Base-by-base conservation (phyloP, 139 green algal genomes). In the Picochlorum sp. region DNA sequence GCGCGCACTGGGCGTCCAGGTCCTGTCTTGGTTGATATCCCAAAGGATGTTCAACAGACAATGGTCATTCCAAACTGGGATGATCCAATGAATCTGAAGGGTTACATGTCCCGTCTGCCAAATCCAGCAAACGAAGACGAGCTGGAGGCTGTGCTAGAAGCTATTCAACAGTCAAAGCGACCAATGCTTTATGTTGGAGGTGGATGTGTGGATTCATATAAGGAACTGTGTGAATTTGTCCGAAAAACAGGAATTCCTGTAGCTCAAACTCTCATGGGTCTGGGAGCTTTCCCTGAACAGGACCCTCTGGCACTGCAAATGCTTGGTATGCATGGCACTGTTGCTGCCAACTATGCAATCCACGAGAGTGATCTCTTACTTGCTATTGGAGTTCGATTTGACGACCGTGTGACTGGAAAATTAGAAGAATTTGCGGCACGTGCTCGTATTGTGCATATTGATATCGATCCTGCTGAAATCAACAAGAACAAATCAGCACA, bases 391-490 rank as follows among this genome's bases (percentile, higher is more conserved):
- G 93, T 97, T 59, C 81, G 93, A n/a, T 99, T 99, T 72, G 93
- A 99, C 56, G 93, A 99, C 75, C 91, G 93, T 39, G 93, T 99
- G 37, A 99, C 93, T 0, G 76, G 91, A 65, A 96, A 95, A 81
- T 81, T 99, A 45, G 92, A 98, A 63, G 68, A 79, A 7, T 99
- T 99, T 77, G 93, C 93, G 0, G 65, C 75, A 31, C 78, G 76
- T 25, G 77, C 93, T 9, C 77, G 76, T 62, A 96, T 99, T 67
- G 83, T 98, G 56, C 93, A 99, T 78, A 85, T 99, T 35, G 93
- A 99, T 71, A 94, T 99, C 54, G 93, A 99, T 76, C 81, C 93
- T 1, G 93, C 93, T 3, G 91, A 99, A 81, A 96, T 99, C 66
- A 61, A 85, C 72, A 99, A 99, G 84, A 99, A 99, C 93, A 99